Evolutionary conservation across 768 basidiomycete species (phyloP), one percentile per base, ranked within the genome.

Genomic region (Trametes punicea): DNA sequence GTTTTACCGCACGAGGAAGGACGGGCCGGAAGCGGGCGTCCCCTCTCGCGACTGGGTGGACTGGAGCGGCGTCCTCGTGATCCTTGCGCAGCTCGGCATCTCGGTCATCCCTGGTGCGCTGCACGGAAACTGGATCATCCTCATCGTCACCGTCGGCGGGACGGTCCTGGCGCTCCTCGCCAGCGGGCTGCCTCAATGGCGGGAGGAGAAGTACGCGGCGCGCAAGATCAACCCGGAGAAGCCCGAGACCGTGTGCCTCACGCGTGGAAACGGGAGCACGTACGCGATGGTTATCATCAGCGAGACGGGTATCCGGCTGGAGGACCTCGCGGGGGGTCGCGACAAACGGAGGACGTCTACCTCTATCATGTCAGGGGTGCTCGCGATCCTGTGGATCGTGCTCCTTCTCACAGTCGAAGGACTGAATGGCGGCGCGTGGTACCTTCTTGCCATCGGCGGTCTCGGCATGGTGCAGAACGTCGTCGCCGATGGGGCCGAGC

Each of bases 111-210:
- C 71, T 3, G 66, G 60, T 15, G 62, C 46, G 11, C 45, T 69
- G 20, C 36, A 51, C 42, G 61, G 62, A 16, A 59, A 70, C 51
- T 73, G 71, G 71, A 41, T 56, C 23, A 61, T 70, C 47, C 60
- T 73, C 21, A 47, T 71, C 46, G 36, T 73, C 51, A 71, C 71
- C 13, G 51, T 46, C 6, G 51, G 50, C 18, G 71, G 71, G 11
- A 71, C 60, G n/a, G 7, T 64, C 2, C 62, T 71, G 16, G 66
- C 66, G 4, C 62, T 67, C 16, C 45, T 51, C 16, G 54, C 46
- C 2, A 64, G 62, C 47, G 63, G 65, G 7, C 60, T 71, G 2
- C 70, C 69, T 6, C 70, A 71, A 41, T 72, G 68, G 70, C 58
- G 55, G 21, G 52, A 54, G 3, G 71, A 71, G 55, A 69, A 69